phyloP scores from a whole-genome alignment of 139 green algal species.

The Tetradesmus obliquus region DNA sequence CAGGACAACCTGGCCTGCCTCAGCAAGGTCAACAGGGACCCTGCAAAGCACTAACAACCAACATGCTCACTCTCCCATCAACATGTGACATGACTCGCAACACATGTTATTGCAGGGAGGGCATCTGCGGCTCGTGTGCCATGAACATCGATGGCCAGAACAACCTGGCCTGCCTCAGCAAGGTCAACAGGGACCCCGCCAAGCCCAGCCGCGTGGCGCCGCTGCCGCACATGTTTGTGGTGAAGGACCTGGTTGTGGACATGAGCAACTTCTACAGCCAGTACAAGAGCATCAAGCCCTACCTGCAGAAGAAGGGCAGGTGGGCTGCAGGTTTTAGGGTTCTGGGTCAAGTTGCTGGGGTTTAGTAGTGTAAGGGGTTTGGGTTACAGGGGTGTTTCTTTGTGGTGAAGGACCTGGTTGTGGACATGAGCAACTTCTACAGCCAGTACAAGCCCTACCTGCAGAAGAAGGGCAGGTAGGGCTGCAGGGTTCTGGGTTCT shows the following conservation, averaged over 20 bases:
- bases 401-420: conserved; percentile 85
- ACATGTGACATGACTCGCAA: neutral
- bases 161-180: conserved; percentile 95
- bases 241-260: conserved; percentile 98
- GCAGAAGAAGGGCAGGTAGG: conserved; percentile 72
- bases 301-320: conserved; percentile 84
- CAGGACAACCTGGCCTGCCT: conserved; percentile 97
- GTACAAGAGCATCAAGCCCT: conserved; percentile 99
- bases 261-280: conserved; percentile 99
- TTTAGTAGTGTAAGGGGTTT: neutral
- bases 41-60: conserved; percentile 28
- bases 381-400: neutral
- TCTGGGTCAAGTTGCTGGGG: neutral
- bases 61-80: neutral
- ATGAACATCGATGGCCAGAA: conserved; percentile 99
- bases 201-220: conserved; percentile 88
- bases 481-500: neutral
- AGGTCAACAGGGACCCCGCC: conserved; percentile 72
- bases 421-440: conserved; percentile 99
- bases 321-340: neutral
- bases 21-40: conserved; percentile 80
- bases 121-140: conserved; percentile 83
- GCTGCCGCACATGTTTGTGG: conserved; percentile 99
- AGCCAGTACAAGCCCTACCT: conserved; percentile 99
- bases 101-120: too few species aligned